Evolutionary conservation across 2,329 filamentous ascomycete species (phyloP).

Genomic region (Colletotrichum sp.): DNA sequence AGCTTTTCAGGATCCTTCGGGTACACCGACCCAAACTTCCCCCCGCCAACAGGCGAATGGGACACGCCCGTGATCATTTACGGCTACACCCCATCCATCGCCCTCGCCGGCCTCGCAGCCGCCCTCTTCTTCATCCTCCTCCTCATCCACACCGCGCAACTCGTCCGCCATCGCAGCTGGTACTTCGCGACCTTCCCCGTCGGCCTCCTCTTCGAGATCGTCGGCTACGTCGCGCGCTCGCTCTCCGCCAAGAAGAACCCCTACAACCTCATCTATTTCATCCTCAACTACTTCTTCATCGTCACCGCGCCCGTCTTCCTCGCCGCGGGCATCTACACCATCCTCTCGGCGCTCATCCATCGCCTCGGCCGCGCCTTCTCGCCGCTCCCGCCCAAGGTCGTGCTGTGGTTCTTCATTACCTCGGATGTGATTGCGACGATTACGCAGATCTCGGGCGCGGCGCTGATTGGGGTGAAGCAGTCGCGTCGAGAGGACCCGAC

Average conservation of each 20-base stretch:
- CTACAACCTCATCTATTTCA: conserved; percentile 60
- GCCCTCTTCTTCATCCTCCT: conserved; percentile 48
- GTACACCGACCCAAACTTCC: conserved; percentile 58
- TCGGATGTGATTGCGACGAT: conserved; percentile 59
- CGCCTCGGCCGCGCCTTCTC: conserved; percentile 46
- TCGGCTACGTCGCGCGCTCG: conserved; percentile 53
- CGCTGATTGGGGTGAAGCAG: conserved; percentile 54
- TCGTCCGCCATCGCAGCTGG: conserved; percentile 43
- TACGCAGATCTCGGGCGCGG: conserved; percentile 59
- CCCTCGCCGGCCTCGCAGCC: conserved; percentile 46
- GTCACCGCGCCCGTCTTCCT: conserved; percentile 64
- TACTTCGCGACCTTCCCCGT: conserved; percentile 52
- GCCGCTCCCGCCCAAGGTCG: conserved; percentile 47
- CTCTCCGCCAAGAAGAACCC: conserved; percentile 55
- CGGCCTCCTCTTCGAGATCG: conserved; percentile 51
- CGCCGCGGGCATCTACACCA: conserved; percentile 60
- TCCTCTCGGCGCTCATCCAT: conserved; percentile 54
- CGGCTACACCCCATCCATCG: conserved; percentile 53
- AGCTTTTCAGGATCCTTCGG: conserved; percentile 24
- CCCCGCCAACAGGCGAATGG: conserved; percentile 48
- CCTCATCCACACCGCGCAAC: conserved; percentile 39
- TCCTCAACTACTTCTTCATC: conserved; percentile 66
- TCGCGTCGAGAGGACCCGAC: conserved; percentile 54
- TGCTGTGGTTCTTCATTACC: conserved; percentile 59
- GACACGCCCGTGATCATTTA: conserved; percentile 57